Base-by-base conservation (phyloP, 129 eudicot species). In the Cynara cardunculus region DNA sequence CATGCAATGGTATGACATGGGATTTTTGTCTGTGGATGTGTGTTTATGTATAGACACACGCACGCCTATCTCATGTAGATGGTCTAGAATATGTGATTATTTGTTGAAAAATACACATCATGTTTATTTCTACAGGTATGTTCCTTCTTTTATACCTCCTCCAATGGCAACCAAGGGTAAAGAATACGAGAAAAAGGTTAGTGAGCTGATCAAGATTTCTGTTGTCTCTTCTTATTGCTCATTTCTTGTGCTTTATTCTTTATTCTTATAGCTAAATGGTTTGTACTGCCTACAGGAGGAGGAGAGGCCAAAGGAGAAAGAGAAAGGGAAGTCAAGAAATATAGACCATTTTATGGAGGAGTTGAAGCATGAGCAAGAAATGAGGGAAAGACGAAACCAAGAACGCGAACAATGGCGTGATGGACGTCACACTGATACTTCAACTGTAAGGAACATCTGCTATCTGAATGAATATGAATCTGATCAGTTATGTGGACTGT, bases 331-430 rank as follows among this genome's bases (percentile, higher is more conserved):
- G 84, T 69, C 94, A 0, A 83, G 99, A 61, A 95, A 95, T 74
- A 95, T 95, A 72, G 99, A 95, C 75, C 87, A 89, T 86, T 95
- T 95, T n/a, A 92, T 95, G 97, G 99, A 94, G 87, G 99, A 95
- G 81, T 73, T 95, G 86, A 95, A 95, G 88, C 92, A 86, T 24
- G 97, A 95, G 82, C 97, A 95, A 80, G 99, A 95, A 84, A 87
- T 95, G 97, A 87, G 97, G 86, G 99, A 95, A 83, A 88, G 86
- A 78, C 84, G 94, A 75, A 95, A 95, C 82, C 99, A 94, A 86
- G 98, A 94, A 44, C 97, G 96, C 53, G 98, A 94, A 72, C 83
- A 79, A 77, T 87, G 93, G 97, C 89, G 91, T 24, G 98, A 94
- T 86, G 89, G 90, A 32, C 99, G 96, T 25, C 90, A 71, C 46